These are phyloP conservation scores for Ballota nigra DNA, from an alignment of 257 asterid species.

Conservation along the genomic window DNA sequence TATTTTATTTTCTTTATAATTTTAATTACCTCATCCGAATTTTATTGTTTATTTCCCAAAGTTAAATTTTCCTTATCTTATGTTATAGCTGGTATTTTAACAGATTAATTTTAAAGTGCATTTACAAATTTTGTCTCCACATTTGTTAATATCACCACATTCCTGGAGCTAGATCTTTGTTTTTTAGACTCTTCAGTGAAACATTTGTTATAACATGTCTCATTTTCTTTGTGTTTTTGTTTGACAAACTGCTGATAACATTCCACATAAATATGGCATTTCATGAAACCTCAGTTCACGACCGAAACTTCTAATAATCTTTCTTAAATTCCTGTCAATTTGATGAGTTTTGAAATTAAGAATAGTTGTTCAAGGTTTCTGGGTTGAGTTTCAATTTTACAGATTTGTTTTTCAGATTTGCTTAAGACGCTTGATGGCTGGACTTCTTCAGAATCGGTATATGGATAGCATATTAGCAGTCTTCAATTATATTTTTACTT, in stretches of 20 bases:
- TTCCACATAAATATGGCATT: neutral
- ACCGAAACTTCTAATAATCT: neutral
- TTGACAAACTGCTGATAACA: too few relatives aligned
- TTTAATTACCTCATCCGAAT: too few relatives aligned
- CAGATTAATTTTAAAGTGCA: too few relatives aligned
- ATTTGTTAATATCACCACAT: too few relatives aligned
- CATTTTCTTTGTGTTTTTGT: too few relatives aligned
- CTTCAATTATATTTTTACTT: slow-evolving; percentile 4
- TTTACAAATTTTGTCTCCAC: too few relatives aligned
- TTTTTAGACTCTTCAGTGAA: too few relatives aligned
- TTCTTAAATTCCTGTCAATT: slow-evolving; percentile 1
- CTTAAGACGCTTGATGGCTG: neutral
- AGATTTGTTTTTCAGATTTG: neutral
- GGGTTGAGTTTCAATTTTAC: neutral
- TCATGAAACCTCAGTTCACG: neutral
- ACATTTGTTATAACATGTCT: too few relatives aligned
- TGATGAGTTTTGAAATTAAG: slow-evolving; percentile 3
- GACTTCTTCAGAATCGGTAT: slow-evolving; percentile 6
- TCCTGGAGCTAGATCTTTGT: neutral
- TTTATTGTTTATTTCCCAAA: too few relatives aligned
- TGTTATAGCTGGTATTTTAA: too few relatives aligned
- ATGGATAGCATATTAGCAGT: slow-evolving; percentile 12
- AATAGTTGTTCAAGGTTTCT: slow-evolving; percentile 5
- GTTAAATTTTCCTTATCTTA: too few relatives aligned
- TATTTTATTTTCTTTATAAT: too few relatives aligned